A percentile compares a stretch with the other conserved stretches of the same genome.
Conservation (phyloP, 768 basidiomycete genomes). For the Panaeolus papilionaceus region DNA sequence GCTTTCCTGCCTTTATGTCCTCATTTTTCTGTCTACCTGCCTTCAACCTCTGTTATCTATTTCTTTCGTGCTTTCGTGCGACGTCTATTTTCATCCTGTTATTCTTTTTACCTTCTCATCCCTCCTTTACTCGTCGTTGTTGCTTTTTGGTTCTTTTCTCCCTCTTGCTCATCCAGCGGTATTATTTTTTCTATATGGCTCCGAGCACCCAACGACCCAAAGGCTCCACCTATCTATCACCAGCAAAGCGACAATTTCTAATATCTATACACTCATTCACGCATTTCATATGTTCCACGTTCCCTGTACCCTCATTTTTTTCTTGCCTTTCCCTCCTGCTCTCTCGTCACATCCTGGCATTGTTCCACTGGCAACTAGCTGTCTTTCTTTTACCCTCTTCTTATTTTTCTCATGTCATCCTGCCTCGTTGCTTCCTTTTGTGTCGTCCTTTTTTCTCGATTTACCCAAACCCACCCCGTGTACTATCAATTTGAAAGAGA, state of each 20-base stretch:
- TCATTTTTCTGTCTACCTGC: conserved; percentile 6
- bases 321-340: conserved; percentile 8
- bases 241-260: not conserved
- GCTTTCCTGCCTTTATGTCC: conserved; percentile 10
- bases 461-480: conserved; percentile 6
- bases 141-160: not conserved
- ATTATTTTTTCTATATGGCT: conserved; percentile 14
- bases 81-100: conserved; percentile 1
- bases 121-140: not conserved
- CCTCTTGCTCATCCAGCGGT: conserved; percentile 10
- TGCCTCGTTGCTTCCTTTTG: conserved; percentile 10
- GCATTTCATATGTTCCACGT: conserved; percentile 5
- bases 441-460: not conserved
- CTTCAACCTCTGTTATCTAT: not conserved
- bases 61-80: conserved; percentile 8
- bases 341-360: conserved; percentile 11
- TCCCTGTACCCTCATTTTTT: conserved; percentile 8
- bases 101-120: not conserved
- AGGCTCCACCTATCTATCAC: not conserved
- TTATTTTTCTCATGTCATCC: conserved; percentile 9
- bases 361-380: conserved; percentile 6
- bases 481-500: conserved; percentile 10
- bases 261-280: not conserved
- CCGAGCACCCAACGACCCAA: conserved; percentile 8
- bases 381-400: conserved; percentile 7